Base-by-base conservation (phyloP, 208 protist genomes). In the Trichomonas tenax region DNA sequence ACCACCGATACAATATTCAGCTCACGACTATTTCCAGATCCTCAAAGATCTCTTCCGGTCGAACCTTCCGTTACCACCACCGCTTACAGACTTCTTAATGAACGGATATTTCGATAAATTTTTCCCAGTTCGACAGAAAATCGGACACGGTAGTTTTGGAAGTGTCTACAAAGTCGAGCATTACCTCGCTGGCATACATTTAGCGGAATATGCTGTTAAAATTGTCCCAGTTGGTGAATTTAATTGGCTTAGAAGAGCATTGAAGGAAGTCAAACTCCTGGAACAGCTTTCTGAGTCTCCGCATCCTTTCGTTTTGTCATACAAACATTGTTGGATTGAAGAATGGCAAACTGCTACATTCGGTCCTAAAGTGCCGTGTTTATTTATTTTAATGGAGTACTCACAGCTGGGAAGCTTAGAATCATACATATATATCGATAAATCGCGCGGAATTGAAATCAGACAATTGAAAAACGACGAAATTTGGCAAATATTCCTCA, bases 381-480 rank as follows among this genome's bases (percentile, higher is more conserved):
- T 97, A 10, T 97, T 96, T 36, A 97, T 97, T 63, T 34, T 97
- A 21, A 97, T 97, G 97, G 97, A 97, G 36, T 97, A 96, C 84
- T 96, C 97, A 11, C 97, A 97, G 36, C 26, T 44, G 51, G 97
- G 97, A n/a, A 97, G 97, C 82, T 38, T 97, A 1, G 82, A 89
- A n/a, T 51, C 96, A 34, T 96, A 97, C n/a, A 97, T 97, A 46
- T 72, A 72, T n/a, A 44, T 40, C 10, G n/a, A 36, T 44, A 84
- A 84, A 84, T 14, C 10, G 17, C 21, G 34, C 11, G 81, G 81
- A 34, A 41, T 84, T 41, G 26, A 44, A 36, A 72, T 72, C 26
- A 0, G 81, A 84, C 26, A 84, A 84, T 11, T 46, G 6, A 89
- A 89, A 44, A 46, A 44, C 14, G 17, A 48, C 15, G 17, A 34